Evolutionary conservation across 257 asterid genomes (phyloP), one percentile per base, ranked within the genome.

Genomic region (Solanum appendiculatum): DNA sequence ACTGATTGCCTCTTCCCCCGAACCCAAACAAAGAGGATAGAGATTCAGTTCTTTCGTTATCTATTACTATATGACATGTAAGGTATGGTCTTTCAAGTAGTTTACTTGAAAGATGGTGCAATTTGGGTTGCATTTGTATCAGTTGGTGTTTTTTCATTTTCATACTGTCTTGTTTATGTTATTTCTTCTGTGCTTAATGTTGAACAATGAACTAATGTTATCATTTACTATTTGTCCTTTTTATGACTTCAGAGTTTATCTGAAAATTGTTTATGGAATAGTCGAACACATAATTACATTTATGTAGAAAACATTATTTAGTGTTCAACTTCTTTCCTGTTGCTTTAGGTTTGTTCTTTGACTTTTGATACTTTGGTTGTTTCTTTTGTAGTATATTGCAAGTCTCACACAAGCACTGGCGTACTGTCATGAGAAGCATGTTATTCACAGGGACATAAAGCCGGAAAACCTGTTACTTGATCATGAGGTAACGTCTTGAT

Each of bases 371-470:
- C 69, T 90, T 48, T 78, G 20, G 64, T 63, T 86, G 48, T 87
- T 54, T 85, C 66, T 42, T 13, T 34, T 86, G 39, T 85, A 97
- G 99, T 95, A 94, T 74, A 92, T 96, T 85, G 86, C 97, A 54
- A 97, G 99, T 89, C 98, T 97, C 87, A 88, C 99, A 1, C 92
- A 89, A 89, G 99, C 99, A 51, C 91, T 97, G 91, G 95, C 92
- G 0, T 96, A 97, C 86, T 96, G 99, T 85, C 99, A 97, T 66
- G 92, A 96, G 89, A 97, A 95, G 93, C 89, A 95, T 86, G 99
- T 96, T 89, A 97, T 97, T 92, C 99, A 97, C 92, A 93, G 99
- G 90, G 99, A 97, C 90, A 97, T 97, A 92, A 97, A 97, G 90
- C 99, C 99, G 1, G 99, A 97, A 88, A 97, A 97, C 88, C 90